Base-by-base conservation (phyloP, 345 rosid species). In the Euphorbia lathyris region DNA sequence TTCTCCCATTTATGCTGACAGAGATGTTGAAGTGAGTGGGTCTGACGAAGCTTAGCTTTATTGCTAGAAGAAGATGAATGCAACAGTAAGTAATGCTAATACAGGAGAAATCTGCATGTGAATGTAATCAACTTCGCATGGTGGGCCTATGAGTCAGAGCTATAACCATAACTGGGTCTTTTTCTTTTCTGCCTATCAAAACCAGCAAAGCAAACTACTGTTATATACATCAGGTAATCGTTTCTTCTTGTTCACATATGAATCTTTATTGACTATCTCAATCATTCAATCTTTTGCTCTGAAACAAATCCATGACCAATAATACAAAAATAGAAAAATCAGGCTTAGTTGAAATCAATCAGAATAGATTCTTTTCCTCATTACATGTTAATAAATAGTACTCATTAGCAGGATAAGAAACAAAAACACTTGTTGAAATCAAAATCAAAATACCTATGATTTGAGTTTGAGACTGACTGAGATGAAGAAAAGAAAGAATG, bases 81-180 rank as follows among this genome's bases (percentile, higher is more conserved):
- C 89, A 87, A 86, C 86, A 86, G 91, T 81, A 67, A 71, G 63
- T 74, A 67, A 56, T 55, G 74, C 64, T 71, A 78, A 70, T 59
- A 40, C 78, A 66, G 74, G 48, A 71, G 75, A 81, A 65, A 85
- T 70, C 87, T 82, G 90, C 91, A 84, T 86, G 93, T 87, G 97
- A 85, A 34, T n/a, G 61, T 58, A 58, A 83, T 73, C 75, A 78
- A 12, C 76, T 71, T 68, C 74, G 71, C 80, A 74, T 73, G 73
- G 86, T 82, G 90, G 91, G 87, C 84, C 84, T 83, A 73, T 76
- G 76, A 70, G 80, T 57, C 83, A 80, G 70, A 73, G 68, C 69
- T 42, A 45, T 29, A n/a, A n/a, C 17, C 66, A 64, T n/a, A 70
- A 58, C 75, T 73, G 78, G 19, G 51, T 45, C 51, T 45, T 45